Percentiles rank a stretch among this genome's conserved stretches.
Evolutionary conservation across 2,329 filamentous ascomycete species (phyloP).

Genomic region (Alternaria sp.): DNA sequence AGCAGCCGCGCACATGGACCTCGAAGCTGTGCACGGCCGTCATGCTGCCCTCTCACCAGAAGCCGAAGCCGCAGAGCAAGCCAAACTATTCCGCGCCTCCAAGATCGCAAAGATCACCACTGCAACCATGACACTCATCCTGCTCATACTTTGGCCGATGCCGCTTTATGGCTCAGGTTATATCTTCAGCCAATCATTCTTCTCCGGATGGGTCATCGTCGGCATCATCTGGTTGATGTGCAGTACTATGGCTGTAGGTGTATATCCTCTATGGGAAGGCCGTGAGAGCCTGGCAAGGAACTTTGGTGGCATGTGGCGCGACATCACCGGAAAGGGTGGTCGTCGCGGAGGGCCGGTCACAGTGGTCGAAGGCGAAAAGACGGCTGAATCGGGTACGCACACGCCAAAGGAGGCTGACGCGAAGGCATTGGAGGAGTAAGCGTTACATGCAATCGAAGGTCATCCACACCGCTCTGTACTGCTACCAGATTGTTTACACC

Average conservation of each 20-base stretch:
- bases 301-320: constrained; percentile 39
- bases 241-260: constrained; percentile 74
- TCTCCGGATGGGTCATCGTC: constrained; percentile 77
- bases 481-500: background rate
- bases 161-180: constrained; percentile 86
- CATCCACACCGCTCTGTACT: background rate
- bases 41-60: constrained; percentile 39
- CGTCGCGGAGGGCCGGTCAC: constrained; percentile 16
- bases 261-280: constrained; percentile 83
- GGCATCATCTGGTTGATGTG: constrained; percentile 80
- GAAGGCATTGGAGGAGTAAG: constrained; percentile 21
- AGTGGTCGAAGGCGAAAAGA: constrained; percentile 32
- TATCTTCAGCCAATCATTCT: constrained; percentile 82
- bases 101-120: constrained; percentile 67
- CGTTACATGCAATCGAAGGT: background rate
- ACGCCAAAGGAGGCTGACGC: constrained; percentile 32
- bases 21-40: constrained; percentile 65
- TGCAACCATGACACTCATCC: constrained; percentile 69
- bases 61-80: constrained; percentile 50
- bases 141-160: constrained; percentile 89
- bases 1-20: constrained; percentile 66
- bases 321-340: constrained; percentile 34
- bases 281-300: constrained; percentile 34
- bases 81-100: constrained; percentile 54
- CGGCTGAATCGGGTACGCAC: constrained; percentile 22